Conservation (phyloP, 306 rosid genomes). For the Cyamopsis tetragonoloba region DNA sequence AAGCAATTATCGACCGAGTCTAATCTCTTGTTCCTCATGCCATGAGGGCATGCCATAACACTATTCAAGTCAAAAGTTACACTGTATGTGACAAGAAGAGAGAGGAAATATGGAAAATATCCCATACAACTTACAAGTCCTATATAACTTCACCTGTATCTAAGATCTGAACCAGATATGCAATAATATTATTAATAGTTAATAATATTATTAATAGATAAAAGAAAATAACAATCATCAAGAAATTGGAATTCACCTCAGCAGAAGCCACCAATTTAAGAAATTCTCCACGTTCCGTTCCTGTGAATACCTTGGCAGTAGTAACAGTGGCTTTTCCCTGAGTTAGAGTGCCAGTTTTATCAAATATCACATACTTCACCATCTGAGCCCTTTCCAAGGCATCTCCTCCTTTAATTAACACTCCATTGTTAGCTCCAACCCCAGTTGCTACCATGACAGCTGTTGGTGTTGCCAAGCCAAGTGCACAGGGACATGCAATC, state of each 20-base stretch:
- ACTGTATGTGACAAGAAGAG: background rate
- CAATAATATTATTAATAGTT: background rate
- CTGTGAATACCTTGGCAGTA: slow-evolving; percentile 68
- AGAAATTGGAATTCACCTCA: slow-evolving; percentile 59
- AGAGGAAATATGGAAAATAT: slow-evolving; percentile 9
- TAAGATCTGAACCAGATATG: slow-evolving; percentile 6
- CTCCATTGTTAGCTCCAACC: slow-evolving; percentile 95
- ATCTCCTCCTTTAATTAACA: slow-evolving; percentile 97
- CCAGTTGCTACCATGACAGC: slow-evolving; percentile 99
- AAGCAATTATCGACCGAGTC: background rate
- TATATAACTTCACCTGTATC: background rate
- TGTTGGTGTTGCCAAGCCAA: slow-evolving; percentile 98
- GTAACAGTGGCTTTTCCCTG: slow-evolving; percentile 95
- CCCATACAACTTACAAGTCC: background rate
- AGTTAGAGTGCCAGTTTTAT: slow-evolving; percentile 97
- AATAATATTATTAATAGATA: no score
- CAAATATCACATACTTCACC: slow-evolving; percentile 83
- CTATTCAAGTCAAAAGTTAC: slow-evolving; percentile 7
- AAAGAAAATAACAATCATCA: background rate
- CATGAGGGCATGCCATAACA: slow-evolving; percentile 10
- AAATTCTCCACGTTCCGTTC: slow-evolving; percentile 85
- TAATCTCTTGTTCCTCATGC: background rate
- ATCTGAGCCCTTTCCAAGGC: slow-evolving; percentile 94
- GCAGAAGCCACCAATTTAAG: slow-evolving; percentile 96
- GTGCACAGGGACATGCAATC: slow-evolving; percentile 98